Percentiles rank a stretch among this genome's conserved stretches.
These are phyloP conservation scores for Lodderomyces beijingensis DNA, from an alignment of 1,139 yeast genomes.

Conservation along the genomic window DNA sequence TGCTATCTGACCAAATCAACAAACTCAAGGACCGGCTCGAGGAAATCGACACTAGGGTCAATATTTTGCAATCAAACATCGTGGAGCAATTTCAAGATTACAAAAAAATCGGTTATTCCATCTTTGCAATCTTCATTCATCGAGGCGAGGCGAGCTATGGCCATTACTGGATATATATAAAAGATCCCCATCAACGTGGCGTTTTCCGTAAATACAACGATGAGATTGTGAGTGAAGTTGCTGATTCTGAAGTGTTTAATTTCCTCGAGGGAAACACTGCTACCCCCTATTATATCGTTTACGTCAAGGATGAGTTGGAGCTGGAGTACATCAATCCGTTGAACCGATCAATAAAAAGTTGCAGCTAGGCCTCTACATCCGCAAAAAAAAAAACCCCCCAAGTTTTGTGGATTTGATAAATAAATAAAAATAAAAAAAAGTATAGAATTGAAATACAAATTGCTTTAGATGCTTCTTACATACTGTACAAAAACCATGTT, in stretches of 20 bases:
- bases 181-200: slow-evolving; percentile 59
- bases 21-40: slow-evolving; percentile 25
- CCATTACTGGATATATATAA: slow-evolving; percentile 93
- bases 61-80: slow-evolving; percentile 43
- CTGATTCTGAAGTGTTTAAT: slow-evolving; percentile 69
- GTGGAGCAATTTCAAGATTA: slow-evolving; percentile 57
- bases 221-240: slow-evolving; percentile 80
- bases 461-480: too few relatives aligned
- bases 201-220: slow-evolving; percentile 89
- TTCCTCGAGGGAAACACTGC: slow-evolving; percentile 74
- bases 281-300: slow-evolving; percentile 88
- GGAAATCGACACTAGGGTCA: slow-evolving; percentile 37
- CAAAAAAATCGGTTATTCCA: slow-evolving; percentile 65
- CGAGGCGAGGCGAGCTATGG: slow-evolving; percentile 96
- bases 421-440: too few relatives aligned
- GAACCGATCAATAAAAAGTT: slow-evolving; percentile 33
- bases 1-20: slow-evolving; percentile 19
- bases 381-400: too few relatives aligned
- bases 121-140: slow-evolving; percentile 91
- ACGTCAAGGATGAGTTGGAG: slow-evolving; percentile 63
- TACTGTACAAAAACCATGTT: too few relatives aligned
- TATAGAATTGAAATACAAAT: too few relatives aligned
- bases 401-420: too few relatives aligned
- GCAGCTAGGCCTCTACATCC: too few relatives aligned
- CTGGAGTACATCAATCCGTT: slow-evolving; percentile 64